These are phyloP conservation scores for Neurospora sp. DNA, from an alignment of 495 filamentous ascomycete genomes.

Conservation along the genomic window DNA sequence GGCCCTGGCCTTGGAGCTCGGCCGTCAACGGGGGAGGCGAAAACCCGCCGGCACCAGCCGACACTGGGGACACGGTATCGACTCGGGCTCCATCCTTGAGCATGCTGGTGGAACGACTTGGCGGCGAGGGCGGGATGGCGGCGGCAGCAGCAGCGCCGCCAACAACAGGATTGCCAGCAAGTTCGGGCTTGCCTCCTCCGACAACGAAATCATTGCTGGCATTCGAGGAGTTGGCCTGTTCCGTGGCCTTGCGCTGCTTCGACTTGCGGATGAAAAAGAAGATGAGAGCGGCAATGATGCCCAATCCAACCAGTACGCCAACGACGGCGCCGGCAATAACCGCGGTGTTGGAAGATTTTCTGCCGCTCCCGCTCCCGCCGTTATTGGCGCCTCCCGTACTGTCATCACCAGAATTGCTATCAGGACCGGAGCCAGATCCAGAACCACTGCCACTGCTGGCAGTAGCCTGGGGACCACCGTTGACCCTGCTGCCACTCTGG, in stretches of 20 bases:
- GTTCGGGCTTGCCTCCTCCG: slow-evolving; percentile 25
- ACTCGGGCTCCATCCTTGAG: slow-evolving; percentile 14
- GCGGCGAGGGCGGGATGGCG: slow-evolving; percentile 10
- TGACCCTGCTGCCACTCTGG: slow-evolving; percentile 1
- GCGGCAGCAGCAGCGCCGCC: background rate
- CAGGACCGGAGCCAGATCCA: slow-evolving; percentile 1
- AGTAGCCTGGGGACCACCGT: slow-evolving; percentile 9
- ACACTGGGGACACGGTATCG: slow-evolving; percentile 30
- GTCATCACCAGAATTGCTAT: background rate
- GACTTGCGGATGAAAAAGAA: slow-evolving; percentile 23
- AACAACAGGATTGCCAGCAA: slow-evolving; percentile 14
- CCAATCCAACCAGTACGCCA: slow-evolving; percentile 24
- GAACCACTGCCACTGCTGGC: slow-evolving; percentile 5
- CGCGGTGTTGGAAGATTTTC: background rate
- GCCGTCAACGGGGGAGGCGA: slow-evolving; percentile 15
- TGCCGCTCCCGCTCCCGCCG: background rate
- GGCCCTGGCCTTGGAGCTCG: slow-evolving; percentile 23
- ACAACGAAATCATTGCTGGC: background rate
- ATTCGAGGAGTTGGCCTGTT: background rate
- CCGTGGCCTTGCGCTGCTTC: slow-evolving; percentile 1
- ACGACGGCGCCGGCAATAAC: slow-evolving; percentile 29
- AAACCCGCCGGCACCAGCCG: slow-evolving; percentile 14
- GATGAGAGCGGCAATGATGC: slow-evolving; percentile 19
- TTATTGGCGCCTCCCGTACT: slow-evolving; percentile 3
- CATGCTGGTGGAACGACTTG: slow-evolving; percentile 21